Percentiles rank a stretch among this genome's conserved stretches.
Conservation (phyloP, 148 eudicot species). For the Rhododendron mucronatum region DNA sequence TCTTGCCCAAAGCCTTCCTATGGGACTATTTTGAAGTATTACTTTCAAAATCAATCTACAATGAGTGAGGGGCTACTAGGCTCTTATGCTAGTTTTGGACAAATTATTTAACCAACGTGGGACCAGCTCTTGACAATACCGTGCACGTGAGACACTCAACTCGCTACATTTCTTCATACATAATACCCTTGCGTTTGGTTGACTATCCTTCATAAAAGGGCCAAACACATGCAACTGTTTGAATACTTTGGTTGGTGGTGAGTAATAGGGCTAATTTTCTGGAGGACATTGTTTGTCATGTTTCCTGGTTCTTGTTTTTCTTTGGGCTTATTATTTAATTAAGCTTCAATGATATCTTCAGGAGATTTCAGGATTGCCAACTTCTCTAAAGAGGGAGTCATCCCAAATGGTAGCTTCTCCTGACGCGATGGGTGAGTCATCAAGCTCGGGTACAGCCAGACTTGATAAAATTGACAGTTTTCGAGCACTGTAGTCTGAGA, state of each 20-base stretch:
- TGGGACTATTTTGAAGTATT: background rate
- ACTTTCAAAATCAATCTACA: background rate
- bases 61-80: background rate
- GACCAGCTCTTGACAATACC: background rate
- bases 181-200: background rate
- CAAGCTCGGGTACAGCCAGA: constrained; percentile 46
- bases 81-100: background rate
- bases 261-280: background rate
- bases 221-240: background rate
- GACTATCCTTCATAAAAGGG: background rate
- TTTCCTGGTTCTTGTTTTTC: background rate
- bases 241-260: background rate
- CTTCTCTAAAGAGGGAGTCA: constrained; percentile 36
- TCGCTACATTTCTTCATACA: background rate
- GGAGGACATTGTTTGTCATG: background rate
- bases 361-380: constrained; percentile 51
- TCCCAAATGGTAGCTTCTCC: constrained; percentile 31
- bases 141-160: background rate
- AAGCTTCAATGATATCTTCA: constrained; percentile 4
- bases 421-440: constrained; percentile 48
- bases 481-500: constrained; percentile 18
- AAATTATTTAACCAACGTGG: background rate
- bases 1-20: background rate
- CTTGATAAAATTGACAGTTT: constrained; percentile 47
- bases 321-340: background rate